phyloP scores from a whole-genome alignment of 306 rosid species.

The Alnus glutinosa region DNA sequence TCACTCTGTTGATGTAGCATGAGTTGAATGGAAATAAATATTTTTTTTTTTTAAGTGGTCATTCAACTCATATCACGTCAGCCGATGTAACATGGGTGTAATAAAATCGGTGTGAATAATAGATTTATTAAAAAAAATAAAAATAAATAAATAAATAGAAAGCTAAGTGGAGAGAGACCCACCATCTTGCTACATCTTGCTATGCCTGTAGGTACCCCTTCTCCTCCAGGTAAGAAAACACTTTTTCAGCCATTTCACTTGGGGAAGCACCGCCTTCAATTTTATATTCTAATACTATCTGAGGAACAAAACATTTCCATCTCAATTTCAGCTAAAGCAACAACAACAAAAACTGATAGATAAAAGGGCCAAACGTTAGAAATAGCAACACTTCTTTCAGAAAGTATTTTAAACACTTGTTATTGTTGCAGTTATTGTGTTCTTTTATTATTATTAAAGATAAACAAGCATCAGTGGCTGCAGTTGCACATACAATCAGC shows the following conservation, averaged over 20 bases:
- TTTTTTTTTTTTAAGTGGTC: too few species aligned
- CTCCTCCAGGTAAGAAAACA: constrained; percentile 52
- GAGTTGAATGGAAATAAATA: too few species aligned
- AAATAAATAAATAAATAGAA: neutral
- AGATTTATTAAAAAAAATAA: neutral
- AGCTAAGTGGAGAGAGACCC: neutral
- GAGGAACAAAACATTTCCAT: neutral
- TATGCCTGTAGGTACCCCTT: constrained; percentile 60
- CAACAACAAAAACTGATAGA: neutral
- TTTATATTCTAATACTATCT: constrained; percentile 55
- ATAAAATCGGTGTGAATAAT: too few species aligned
- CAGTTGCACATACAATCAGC: neutral
- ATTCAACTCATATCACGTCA: too few species aligned
- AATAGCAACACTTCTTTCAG: neutral
- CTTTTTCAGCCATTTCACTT: constrained; percentile 63
- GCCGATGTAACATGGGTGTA: too few species aligned
- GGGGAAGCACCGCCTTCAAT: constrained; percentile 51
- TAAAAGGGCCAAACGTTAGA: neutral
- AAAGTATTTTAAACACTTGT: neutral
- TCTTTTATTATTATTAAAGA: neutral
- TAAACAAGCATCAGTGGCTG: constrained; percentile 5
- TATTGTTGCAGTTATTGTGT: neutral
- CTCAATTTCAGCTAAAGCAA: constrained; percentile 1
- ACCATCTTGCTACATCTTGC: neutral
- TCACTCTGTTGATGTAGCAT: too few species aligned